Base-by-base conservation (phyloP, 805 yeast species). In the Candida dajiaensis region DNA sequence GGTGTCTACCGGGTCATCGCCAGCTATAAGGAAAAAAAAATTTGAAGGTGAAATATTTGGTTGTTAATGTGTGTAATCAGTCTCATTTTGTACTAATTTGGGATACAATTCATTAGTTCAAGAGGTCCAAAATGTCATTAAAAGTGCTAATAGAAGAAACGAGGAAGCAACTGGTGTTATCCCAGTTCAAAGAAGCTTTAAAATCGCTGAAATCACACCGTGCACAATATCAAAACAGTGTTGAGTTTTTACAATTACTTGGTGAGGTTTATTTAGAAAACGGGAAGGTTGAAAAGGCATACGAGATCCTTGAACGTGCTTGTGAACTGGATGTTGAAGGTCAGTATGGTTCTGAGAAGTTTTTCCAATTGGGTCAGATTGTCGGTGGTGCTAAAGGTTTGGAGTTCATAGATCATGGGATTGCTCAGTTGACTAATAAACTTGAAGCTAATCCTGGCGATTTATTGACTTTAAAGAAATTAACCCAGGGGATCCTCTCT, bases 331-430 rank as follows among this genome's bases (percentile, higher is more conserved):
- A 90, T 64, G 81, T 85, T 2, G 63, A 71, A 2, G 96, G 88
- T 1, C 51, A 59, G 2, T 55, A 65, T 39, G 94, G 92, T 1
- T 81, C 81, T 13, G 96, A 87, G 60, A 90, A 89, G 67, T 90
- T 86, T 61, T 74, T 94, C 45, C 89, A 90, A 66, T 69, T 92
- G 51, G 99, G 97, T 3, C 99, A 92, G 68, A 80, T 92, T 44
- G 71, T 83, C 23, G 97, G 97, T 38, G 97, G 95, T 28, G 55
- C 52, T 16, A 85, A 80, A 54, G 98, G 97, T 10, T 61, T 87
- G 16, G 63, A 70, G 11, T 71, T 77, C 55, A 73, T 85, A 49
- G 75, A 78, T 50, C 73, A 72, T 42, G 98, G 95, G 7, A 67
- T 85, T 38, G 72, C 71, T 21, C 71, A 72, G 42, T 66, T 84